Evolutionary conservation across 257 asterid species (phyloP), one percentile per base, ranked within the genome.

Genomic region (Handroanthus guayacan): DNA sequence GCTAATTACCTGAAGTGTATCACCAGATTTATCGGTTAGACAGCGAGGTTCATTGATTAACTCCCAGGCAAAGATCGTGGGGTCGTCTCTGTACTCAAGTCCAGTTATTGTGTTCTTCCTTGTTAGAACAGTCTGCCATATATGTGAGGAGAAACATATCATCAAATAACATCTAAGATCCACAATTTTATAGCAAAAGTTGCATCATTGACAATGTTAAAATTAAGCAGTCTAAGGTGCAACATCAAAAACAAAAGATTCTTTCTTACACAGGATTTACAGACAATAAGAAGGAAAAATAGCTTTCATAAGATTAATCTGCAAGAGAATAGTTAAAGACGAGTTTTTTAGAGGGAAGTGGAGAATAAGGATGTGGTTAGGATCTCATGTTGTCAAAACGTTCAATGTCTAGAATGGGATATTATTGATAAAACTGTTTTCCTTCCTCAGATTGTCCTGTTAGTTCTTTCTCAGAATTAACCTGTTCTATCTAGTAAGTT

Each of bases 21-120:
- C 92, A 70, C 99, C 99, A 61, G 97, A 95, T 81, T 91, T 87
- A 79, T 95, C 99, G 7, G 95, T 86, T 64, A 88, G 82, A 81
- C 97, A 90, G 36, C 99, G 95, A 61, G 99, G 99, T 79, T 95
- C 99, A 38, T 95, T 95, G 81, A 95, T 95, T 72, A 95, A 85
- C 84, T 95, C 98, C 98, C 99, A 95, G 5, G 91, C 99, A 66
- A 95, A 91, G 39, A 95, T 95, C 45, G 96, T 86, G 3, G 99
- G 98, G 84, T 95, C 99, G 47, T 93, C 92, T 76, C 97, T 79
- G 69, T 93, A 95, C 85, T 90, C 92, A 39, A 87, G 79, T 78
- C 98, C 98, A 0, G 97, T 95, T 81, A 90, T 69, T 18, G 94
- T 87, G 79, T 95, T 95, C 92, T 77, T 91, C 87, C 99, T 87